Evolutionary conservation across 2,329 filamentous ascomycete species (phyloP).

Genomic region (Colletotrichum sp.): DNA sequence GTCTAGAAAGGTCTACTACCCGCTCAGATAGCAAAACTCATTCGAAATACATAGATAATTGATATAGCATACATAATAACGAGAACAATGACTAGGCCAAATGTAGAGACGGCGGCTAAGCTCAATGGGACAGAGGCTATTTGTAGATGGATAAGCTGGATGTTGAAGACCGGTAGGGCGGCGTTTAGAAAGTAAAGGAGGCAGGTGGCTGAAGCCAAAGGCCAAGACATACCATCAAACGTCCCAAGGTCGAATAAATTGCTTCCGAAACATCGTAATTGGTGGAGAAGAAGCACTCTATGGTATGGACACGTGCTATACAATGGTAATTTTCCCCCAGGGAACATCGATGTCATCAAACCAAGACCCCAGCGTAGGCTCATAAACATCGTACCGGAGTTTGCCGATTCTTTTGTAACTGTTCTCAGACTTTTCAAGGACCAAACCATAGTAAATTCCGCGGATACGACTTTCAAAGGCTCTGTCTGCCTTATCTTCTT

Average conservation of each 20-base stretch:
- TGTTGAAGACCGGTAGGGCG: background rate
- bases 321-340: background rate
- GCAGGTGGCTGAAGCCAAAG: background rate
- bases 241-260: background rate
- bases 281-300: background rate
- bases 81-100: background rate
- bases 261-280: background rate
- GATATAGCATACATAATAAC: background rate
- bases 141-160: background rate
- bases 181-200: background rate
- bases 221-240: background rate
- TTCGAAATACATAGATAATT: background rate
- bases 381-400: background rate
- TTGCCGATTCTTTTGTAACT: background rate
- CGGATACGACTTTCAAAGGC: background rate
- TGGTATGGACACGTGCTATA: background rate
- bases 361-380: background rate
- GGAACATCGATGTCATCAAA: background rate
- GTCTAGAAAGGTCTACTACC: too few relatives aligned
- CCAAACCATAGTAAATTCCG: background rate
- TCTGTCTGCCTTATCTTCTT: background rate
- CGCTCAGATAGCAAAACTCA: too few relatives aligned
- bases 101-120: background rate
- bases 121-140: background rate
- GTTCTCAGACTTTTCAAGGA: background rate